Evolutionary conservation across 441 rosid species (phyloP).

Genomic region (Erodium texanum): DNA sequence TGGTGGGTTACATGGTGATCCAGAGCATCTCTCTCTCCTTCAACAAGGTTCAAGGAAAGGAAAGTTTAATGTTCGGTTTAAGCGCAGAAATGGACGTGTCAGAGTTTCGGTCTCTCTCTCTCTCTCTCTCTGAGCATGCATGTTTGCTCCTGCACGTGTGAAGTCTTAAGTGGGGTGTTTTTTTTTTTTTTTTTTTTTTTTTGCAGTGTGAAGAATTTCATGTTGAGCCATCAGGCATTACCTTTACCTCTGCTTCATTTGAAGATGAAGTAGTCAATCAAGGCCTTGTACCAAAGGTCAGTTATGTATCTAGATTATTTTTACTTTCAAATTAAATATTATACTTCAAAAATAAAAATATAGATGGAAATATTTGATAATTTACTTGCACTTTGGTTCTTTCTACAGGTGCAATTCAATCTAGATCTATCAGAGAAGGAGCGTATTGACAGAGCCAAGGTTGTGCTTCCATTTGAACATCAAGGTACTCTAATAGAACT

Average conservation of each 20-base stretch:
- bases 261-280: conserved; percentile 36
- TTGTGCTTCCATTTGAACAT: conserved; percentile 93
- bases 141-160: neutral
- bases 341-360: too few relatives aligned
- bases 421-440: conserved; percentile 78
- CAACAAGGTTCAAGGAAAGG: conserved; percentile 50
- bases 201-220: conserved; percentile 58
- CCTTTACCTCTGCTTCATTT: conserved; percentile 46
- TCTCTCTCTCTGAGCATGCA: neutral
- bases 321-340: too few relatives aligned
- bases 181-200: too few relatives aligned
- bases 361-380: neutral
- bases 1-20: conserved; percentile 28
- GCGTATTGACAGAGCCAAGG: conserved; percentile 60
- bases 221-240: conserved; percentile 45
- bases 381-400: conserved; percentile 2
- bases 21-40: conserved; percentile 35
- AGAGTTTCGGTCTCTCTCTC: conserved; percentile 40
- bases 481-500: conserved; percentile 42
- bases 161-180: neutral
- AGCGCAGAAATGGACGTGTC: conserved; percentile 84
- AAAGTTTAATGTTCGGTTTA: conserved; percentile 57
- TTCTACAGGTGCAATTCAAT: conserved; percentile 68
- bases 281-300: conserved; percentile 70
- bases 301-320: too few relatives aligned